Evolutionary conservation across 345 rosid genomes (phyloP).

Genomic region (Salix suchowensis): DNA sequence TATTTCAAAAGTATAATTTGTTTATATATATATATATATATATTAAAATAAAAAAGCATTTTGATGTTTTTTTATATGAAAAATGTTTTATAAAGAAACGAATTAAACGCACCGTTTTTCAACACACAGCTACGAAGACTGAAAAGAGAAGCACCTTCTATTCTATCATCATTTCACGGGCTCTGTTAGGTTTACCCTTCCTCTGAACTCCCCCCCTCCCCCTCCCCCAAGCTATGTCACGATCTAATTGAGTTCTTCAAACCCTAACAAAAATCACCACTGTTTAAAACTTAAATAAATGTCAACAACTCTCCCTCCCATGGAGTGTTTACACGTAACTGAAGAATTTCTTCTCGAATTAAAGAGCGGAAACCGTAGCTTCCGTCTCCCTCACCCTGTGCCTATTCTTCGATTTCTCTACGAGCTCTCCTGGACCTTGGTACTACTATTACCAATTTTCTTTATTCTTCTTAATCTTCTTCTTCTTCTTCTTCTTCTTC

Average conservation of each 20-base stretch:
- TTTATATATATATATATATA: too few species aligned
- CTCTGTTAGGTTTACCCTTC: not conserved
- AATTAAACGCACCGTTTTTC: not conserved
- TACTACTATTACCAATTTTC: constrained; percentile 14
- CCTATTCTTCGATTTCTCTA: constrained; percentile 83
- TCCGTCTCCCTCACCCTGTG: constrained; percentile 53
- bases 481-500: too few species aligned
- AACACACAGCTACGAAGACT: not conserved
- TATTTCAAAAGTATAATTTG: too few species aligned
- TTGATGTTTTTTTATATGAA: too few species aligned
- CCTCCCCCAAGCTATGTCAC: not conserved
- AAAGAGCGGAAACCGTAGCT: constrained; percentile 58
- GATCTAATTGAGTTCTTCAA: not conserved
- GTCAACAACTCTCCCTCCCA: constrained; percentile 50
- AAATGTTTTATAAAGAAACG: too few species aligned
- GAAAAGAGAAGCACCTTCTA: not conserved
- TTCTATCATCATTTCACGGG: not conserved
- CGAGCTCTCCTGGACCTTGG: constrained; percentile 84
- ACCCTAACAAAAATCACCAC: not conserved
- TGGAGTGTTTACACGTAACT: constrained; percentile 62
- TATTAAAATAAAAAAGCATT: too few species aligned
- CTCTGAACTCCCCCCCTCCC: not conserved
- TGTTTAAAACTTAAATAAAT: not conserved
- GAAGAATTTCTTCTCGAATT: constrained; percentile 76
- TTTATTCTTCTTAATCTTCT: not conserved